phyloP scores from a whole-genome alignment of 2,329 filamentous ascomycete species.

The Botryosphaeria dothidea region DNA sequence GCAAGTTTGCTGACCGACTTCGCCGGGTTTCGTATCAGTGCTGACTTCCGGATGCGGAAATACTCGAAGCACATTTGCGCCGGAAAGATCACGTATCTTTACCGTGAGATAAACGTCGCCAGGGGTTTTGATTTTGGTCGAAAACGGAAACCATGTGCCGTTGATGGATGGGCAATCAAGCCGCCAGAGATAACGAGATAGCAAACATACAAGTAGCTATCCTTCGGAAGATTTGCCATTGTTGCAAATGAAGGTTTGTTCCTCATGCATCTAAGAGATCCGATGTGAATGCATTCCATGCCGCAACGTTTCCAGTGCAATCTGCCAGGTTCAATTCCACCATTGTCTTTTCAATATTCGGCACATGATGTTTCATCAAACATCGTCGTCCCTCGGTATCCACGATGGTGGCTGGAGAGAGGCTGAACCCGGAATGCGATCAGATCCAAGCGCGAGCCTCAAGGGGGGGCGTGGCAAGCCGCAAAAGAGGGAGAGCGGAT shows the following conservation, averaged over 20 bases:
- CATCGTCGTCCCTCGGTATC: not conserved
- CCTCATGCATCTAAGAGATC: no score
- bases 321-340: no score
- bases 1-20: not conserved
- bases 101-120: not conserved
- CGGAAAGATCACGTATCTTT: not conserved
- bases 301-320: no score
- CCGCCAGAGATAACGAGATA: not conserved
- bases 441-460: not conserved
- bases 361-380: not conserved
- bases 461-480: not conserved
- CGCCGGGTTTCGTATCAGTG: not conserved
- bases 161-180: not conserved
- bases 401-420: not conserved
- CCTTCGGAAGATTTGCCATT: no score
- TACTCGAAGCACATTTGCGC: not conserved
- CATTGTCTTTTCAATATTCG: not conserved
- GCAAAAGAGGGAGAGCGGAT: not conserved
- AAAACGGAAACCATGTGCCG: not conserved
- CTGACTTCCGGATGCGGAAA: not conserved
- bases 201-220: not conserved
- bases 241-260: no score
- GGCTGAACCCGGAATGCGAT: not conserved
- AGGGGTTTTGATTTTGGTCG: not conserved
- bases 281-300: no score